Conservation (phyloP, 805 yeast genomes). For the Debaryomyces tyrocola region DNA sequence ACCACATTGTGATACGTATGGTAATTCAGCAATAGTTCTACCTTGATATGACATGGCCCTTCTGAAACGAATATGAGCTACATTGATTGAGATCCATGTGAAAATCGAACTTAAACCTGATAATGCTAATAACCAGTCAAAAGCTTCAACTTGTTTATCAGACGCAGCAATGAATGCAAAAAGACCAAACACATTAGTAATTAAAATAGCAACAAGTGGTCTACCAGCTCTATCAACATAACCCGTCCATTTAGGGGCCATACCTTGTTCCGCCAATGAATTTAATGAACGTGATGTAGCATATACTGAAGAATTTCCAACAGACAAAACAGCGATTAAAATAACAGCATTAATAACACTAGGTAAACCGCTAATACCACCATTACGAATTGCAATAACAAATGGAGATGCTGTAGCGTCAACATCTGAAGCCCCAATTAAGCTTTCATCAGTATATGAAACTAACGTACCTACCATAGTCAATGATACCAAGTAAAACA, state of each 20-base stretch:
- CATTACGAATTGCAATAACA: slow-evolving; percentile 66
- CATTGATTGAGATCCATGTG: slow-evolving; percentile 62
- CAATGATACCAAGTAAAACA: slow-evolving; percentile 33
- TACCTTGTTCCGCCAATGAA: slow-evolving; percentile 63
- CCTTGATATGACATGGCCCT: slow-evolving; percentile 57
- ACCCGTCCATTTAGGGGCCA: slow-evolving; percentile 56
- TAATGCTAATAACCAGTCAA: slow-evolving; percentile 63
- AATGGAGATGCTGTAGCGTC: slow-evolving; percentile 75
- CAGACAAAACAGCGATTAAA: slow-evolving; percentile 64
- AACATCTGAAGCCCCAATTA: slow-evolving; percentile 46
- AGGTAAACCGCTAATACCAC: slow-evolving; percentile 65
- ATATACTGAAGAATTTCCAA: slow-evolving; percentile 71
- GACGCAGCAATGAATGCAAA: slow-evolving; percentile 64
- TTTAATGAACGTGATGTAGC: slow-evolving; percentile 67
- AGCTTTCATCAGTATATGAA: slow-evolving; percentile 18
- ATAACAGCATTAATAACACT: slow-evolving; percentile 69
- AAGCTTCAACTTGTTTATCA: slow-evolving; percentile 51
- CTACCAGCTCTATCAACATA: slow-evolving; percentile 69
- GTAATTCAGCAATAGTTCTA: slow-evolving; percentile 48
- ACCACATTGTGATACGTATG: slow-evolving; percentile 53
- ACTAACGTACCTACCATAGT: slow-evolving; percentile 27
- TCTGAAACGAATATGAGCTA: slow-evolving; percentile 63
- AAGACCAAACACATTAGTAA: slow-evolving; percentile 56
- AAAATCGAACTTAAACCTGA: slow-evolving; percentile 64
- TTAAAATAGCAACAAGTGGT: slow-evolving; percentile 57